phyloP scores from a whole-genome alignment of 2,329 filamentous ascomycete genomes.

The Aspergillus pseudoterreus region DNA sequence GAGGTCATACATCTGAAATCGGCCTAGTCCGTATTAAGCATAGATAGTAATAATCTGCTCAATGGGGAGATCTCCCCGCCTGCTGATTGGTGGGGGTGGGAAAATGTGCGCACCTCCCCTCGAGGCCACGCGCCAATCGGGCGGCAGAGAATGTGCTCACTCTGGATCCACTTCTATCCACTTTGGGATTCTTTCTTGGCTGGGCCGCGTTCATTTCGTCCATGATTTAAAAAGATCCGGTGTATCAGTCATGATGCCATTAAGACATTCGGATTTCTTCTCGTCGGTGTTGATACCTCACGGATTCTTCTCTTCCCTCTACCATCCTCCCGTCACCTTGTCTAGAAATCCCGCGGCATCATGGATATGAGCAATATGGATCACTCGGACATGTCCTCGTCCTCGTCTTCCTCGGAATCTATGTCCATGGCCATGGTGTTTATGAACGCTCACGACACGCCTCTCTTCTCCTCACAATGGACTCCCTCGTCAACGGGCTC shows the following conservation, averaged over 20 bases:
- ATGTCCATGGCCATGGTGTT: constrained; percentile 23
- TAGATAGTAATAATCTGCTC: constrained; percentile 11
- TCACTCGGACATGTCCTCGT: constrained; percentile 11
- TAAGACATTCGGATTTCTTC: background rate
- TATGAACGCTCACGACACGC: constrained; percentile 58
- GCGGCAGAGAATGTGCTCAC: constrained; percentile 15
- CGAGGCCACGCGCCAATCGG: background rate
- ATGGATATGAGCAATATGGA: constrained; percentile 20
- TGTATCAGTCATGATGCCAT: background rate
- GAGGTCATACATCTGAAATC: background rate
- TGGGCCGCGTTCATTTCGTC: background rate
- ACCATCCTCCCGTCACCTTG: background rate
- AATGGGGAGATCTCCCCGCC: background rate
- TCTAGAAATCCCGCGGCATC: background rate
- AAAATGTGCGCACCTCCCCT: constrained; percentile 13
- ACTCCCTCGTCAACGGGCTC: constrained; percentile 64
- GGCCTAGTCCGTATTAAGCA: background rate
- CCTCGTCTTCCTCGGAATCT: constrained; percentile 11
- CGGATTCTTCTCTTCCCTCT: background rate
- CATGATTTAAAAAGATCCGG: background rate
- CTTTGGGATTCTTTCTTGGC: constrained; percentile 5
- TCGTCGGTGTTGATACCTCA: background rate
- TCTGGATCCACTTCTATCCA: constrained; percentile 15
- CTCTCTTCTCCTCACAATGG: constrained; percentile 68
- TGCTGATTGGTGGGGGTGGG: constrained; percentile 2